Base-by-base conservation (phyloP, 2,329 filamentous ascomycete genomes). In the Paracoccidioides lutzii region DNA sequence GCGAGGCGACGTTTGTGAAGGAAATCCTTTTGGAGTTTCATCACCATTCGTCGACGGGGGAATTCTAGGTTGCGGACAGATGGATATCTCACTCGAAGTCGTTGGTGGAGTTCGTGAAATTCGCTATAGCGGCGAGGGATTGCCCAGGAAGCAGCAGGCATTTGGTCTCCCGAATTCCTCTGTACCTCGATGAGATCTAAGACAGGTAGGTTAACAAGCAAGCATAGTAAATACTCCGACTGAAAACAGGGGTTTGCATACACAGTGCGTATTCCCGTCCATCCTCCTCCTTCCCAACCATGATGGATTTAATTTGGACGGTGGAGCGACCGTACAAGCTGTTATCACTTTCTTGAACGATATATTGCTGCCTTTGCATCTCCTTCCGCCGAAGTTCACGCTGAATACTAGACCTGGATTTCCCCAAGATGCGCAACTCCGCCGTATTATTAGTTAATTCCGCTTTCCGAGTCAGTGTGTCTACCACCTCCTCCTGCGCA, bases 1-100 rank as follows among this genome's bases (percentile, higher is more conserved):
- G 88, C 90, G 37, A 84, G 72, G 8, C 89, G 82, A 32, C 93
- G 82, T 71, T 95, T 97, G 63, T 94, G 87, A 15, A 98, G 75
- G 65, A 98, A 98, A 64, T 98, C 93, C 67, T 84, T 91, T 67
- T 98, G 93, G 2, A 98, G 81, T 65, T 96, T 97, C 83, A 97
- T 90, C 53, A 98, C 87, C 73, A 97, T 85, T 58, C 93, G 85
- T 41, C 94, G 81, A 15, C 91, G 81, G 1, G 93, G 93, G 65
- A 98, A 97, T 63, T 97, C 91, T 2, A 98, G 79, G 61, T 88
- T 83, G 51, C 90, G 83, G 14, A 97, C 90, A 14, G 88, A 90
- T 0, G 90, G 84, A 64, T 96, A 98, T 59, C 86, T 82, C 42
- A 84, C 80, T 54, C 93, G 84, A 32, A 98, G 78, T 55, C 85